Conservation (phyloP, 164 flowering plant genomes). For the Magnolia officinalis region DNA sequence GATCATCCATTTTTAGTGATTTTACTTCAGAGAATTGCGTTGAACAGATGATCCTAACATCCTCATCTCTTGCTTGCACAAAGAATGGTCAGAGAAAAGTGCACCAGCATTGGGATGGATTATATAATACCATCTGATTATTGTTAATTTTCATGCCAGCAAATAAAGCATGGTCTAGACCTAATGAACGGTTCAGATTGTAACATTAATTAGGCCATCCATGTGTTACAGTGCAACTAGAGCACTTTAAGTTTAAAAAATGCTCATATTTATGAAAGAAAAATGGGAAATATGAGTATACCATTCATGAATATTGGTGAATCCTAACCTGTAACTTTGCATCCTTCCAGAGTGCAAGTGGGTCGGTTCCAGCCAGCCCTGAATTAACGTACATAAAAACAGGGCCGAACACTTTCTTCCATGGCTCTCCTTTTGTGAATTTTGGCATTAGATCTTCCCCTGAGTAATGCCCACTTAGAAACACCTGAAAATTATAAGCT, state of each 20-base stretch:
- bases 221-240: neutral
- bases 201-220: too few species aligned
- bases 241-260: too few species aligned
- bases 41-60: too few species aligned
- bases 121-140: neutral
- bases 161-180: neutral
- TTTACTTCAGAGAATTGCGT: too few species aligned
- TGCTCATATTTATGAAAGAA: neutral
- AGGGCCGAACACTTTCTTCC: slow-evolving; percentile 98
- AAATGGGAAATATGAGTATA: too few species aligned
- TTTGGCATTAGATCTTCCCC: slow-evolving; percentile 51
- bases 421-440: slow-evolving; percentile 53
- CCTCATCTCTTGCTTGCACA: too few species aligned
- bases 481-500: slow-evolving; percentile 39
- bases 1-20: too few species aligned
- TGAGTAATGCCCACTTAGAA: slow-evolving; percentile 71
- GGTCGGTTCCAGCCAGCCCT: slow-evolving; percentile 25
- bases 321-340: slow-evolving; percentile 64
- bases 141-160: neutral
- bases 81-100: too few species aligned
- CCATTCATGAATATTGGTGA: neutral
- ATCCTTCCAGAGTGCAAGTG: slow-evolving; percentile 49
- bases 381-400: slow-evolving; percentile 79
- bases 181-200: neutral
- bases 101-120: too few species aligned